Conservation (phyloP, 176 grass and related monocot genomes). For the Microstegium vimineum region DNA sequence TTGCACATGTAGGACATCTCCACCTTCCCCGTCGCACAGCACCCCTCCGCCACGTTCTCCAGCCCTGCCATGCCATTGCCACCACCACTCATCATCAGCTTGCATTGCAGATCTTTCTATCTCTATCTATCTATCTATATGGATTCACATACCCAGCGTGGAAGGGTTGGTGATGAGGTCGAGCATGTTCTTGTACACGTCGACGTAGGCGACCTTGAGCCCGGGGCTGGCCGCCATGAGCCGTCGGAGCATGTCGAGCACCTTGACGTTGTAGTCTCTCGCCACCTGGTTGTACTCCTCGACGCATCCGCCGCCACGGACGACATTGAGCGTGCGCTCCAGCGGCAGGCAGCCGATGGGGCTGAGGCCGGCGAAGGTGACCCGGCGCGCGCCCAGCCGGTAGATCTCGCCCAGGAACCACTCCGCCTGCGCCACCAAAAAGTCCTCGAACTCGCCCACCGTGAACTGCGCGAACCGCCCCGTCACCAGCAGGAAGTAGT, state of each 20-base stretch:
- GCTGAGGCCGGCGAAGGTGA: slow-evolving; percentile 64
- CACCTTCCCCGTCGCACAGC: slow-evolving; percentile 60
- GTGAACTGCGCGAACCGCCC: slow-evolving; percentile 59
- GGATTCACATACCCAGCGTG: slow-evolving; percentile 33
- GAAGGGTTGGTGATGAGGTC: slow-evolving; percentile 51
- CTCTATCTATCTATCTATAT: no score
- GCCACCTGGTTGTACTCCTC: slow-evolving; percentile 75
- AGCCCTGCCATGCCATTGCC: slow-evolving; percentile 42
- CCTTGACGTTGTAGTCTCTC: slow-evolving; percentile 64
- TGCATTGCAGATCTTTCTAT: no score
- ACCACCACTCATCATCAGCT: not conserved
- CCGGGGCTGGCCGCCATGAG: slow-evolving; percentile 1
- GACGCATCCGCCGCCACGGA: slow-evolving; percentile 40
- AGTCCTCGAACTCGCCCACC: slow-evolving; percentile 53
- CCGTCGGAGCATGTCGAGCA: slow-evolving; percentile 42
- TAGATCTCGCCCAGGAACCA: slow-evolving; percentile 61
- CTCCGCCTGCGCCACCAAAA: slow-evolving; percentile 44
- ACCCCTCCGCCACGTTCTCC: slow-evolving; percentile 77
- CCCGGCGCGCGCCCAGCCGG: slow-evolving; percentile 53
- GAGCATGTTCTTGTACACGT: slow-evolving; percentile 49
- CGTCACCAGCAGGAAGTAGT: slow-evolving; percentile 67
- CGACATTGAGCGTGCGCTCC: slow-evolving; percentile 47
- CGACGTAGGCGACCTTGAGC: slow-evolving; percentile 41
- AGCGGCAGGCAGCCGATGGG: slow-evolving; percentile 80
- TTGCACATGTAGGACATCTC: slow-evolving; percentile 78